Evolutionary conservation across 2,329 filamentous ascomycete genomes (phyloP), one percentile per base, ranked within the genome.

Genomic region (Penicillium sp.): DNA sequence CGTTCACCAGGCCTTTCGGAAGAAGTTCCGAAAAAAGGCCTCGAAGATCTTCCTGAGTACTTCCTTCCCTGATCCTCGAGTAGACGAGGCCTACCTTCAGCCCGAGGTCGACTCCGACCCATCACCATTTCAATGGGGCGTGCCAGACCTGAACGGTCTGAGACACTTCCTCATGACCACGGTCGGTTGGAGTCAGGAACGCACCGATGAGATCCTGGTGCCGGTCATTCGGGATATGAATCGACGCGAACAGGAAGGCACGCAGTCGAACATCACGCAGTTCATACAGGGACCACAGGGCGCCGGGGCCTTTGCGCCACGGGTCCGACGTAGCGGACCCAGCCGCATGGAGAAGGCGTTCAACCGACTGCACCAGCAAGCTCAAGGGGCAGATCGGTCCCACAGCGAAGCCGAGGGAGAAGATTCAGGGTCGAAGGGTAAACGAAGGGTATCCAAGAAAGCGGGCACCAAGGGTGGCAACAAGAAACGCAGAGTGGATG

Each of bases 211-310:
- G 69, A 88, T 98, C 2, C 80, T 98, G 1, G 89, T 98, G 1
- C 93, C 93, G 0, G 95, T 98, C 1, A 93, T 98, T 55, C 81
- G 85, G 49, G 93, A 98, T 64, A 95, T 98, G 88, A 97, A 97
- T 66, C 81, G 83, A 3, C 80, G 93, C 33, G 87, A 89, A 57
- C 78, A 83, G 25, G 93, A 97, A 72, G 93, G 93, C 6, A 97
- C 92, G 15, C 93, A 98, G 75, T 85, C 84, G 50, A 98, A 98
- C 60, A 95, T 98, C 57, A 98, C 93, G n/a, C 79, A 84, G 23
- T 98, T 85, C 69, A 96, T 97, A 67, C 81, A 83, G 10, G 92
- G 92, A 1, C 57, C 66, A n/a, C 65, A 52, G 45, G 72, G 64
- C 10, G 80, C 74, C 32, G 80, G 84, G 53, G 81, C 80, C 0